These are phyloP conservation scores for Hericium alpestre DNA, from an alignment of 768 basidiomycete species.

Conservation along the genomic window DNA sequence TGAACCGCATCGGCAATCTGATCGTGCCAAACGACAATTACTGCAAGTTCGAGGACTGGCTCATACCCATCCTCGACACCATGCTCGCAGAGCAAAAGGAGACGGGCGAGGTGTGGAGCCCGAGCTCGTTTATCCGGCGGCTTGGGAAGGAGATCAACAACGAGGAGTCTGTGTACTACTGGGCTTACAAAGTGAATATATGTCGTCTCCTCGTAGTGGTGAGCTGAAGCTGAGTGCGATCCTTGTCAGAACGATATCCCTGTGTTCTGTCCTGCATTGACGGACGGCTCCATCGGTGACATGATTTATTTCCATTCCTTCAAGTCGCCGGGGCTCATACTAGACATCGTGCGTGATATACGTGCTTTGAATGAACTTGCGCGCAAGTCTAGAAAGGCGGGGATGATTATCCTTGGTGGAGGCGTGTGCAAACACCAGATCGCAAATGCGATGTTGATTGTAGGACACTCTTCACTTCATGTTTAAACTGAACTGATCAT, in stretches of 20 bases:
- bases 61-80: conserved; percentile 82
- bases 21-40: conserved; percentile 97
- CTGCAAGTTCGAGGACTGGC: conserved; percentile 99
- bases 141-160: conserved; percentile 97
- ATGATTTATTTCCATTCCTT: conserved; percentile 99
- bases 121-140: conserved; percentile 85
- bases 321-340: conserved; percentile 66
- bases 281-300: conserved; percentile 96
- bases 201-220: conserved; percentile 10
- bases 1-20: conserved; percentile 96
- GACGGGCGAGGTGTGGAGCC: conserved; percentile 69
- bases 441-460: conserved; percentile 99
- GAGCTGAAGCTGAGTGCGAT: conserved; percentile 14
- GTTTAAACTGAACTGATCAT: conserved; percentile 5
- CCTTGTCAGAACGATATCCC: conserved; percentile 84
- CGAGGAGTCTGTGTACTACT: conserved; percentile 96
- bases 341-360: conserved; percentile 95
- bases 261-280: conserved; percentile 95
- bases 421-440: conserved; percentile 99
- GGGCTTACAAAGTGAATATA: conserved; percentile 90
- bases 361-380: conserved; percentile 83
- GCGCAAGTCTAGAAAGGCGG: conserved; percentile 82
- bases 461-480: conserved; percentile 27
- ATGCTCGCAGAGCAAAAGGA: conserved; percentile 85
- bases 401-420: conserved; percentile 96